Percentiles rank a stretch among this genome's conserved stretches.
These are phyloP conservation scores for Fusarium coicis DNA, from an alignment of 2,329 filamentous ascomycete genomes.

Conservation along the genomic window DNA sequence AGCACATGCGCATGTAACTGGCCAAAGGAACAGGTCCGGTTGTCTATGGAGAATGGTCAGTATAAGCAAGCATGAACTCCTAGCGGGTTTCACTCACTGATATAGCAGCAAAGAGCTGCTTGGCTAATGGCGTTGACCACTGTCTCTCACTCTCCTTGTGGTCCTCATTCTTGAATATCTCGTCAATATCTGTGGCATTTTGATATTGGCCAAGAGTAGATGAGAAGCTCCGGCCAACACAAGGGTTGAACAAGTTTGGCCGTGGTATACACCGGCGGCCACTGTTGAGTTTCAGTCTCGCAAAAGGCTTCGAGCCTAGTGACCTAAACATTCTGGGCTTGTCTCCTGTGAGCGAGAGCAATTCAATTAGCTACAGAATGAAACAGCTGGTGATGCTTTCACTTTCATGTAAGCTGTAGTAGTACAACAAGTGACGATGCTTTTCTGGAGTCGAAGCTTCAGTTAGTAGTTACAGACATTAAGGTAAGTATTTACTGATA, in stretches of 20 bases:
- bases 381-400: neutral
- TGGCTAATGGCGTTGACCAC: constrained; percentile 94
- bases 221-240: constrained; percentile 43
- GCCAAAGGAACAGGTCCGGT: constrained; percentile 93
- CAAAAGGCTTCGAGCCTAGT: constrained; percentile 15
- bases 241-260: constrained; percentile 16
- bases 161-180: neutral
- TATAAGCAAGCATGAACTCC: neutral
- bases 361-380: neutral
- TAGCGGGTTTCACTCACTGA: constrained; percentile 63
- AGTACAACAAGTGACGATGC: constrained; percentile 20
- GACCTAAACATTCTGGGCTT: constrained; percentile 33
- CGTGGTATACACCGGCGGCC: constrained; percentile 23
- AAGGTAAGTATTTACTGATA: constrained; percentile 24
- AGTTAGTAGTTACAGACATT: neutral
- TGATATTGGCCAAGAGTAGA: constrained; percentile 31
- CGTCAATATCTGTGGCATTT: constrained; percentile 27
- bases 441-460: constrained; percentile 15
- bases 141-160: constrained; percentile 59
- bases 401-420: neutral
- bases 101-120: constrained; percentile 87
- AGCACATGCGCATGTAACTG: constrained; percentile 97
- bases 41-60: constrained; percentile 51
- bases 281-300: constrained; percentile 18
- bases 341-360: neutral